Percentiles rank a stretch among this genome's conserved stretches.
Conservation (phyloP, 306 rosid genomes). For the Calophaca sinica region DNA sequence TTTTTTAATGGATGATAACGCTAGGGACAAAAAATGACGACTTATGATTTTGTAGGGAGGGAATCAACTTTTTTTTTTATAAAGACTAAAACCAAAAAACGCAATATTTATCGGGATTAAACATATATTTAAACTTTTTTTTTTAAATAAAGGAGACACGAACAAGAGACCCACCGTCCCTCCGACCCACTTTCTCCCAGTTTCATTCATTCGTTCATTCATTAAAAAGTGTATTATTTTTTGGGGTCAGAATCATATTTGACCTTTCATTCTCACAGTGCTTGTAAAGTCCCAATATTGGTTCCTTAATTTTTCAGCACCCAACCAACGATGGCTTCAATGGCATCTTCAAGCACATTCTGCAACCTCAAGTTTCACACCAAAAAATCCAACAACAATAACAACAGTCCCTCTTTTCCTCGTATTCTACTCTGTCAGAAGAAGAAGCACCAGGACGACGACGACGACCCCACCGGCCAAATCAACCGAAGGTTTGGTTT, state of each 20-base stretch:
- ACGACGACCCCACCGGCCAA: conserved; percentile 17
- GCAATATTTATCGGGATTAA: no score
- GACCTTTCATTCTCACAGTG: background rate
- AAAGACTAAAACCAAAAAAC: no score
- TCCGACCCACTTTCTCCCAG: no score
- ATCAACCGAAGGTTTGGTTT: conserved; percentile 18
- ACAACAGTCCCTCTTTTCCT: conserved; percentile 18
- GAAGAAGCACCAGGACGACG: conserved; percentile 15
- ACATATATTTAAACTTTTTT: no score
- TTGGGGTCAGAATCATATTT: background rate
- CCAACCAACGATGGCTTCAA: conserved; percentile 40
- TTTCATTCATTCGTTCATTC: no score
- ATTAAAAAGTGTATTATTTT: no score
- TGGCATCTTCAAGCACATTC: conserved; percentile 43
- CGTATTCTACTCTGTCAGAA: conserved; percentile 39
- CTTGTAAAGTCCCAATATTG: background rate
- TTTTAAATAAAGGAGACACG: no score
- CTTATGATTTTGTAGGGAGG: no score
- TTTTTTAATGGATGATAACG: no score
- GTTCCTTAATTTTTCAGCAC: background rate
- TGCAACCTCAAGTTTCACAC: conserved; percentile 31
- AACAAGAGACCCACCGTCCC: no score
- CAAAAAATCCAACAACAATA: conserved; percentile 16
- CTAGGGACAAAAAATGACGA: no score
- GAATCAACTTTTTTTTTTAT: no score